A percentile compares a stretch with the other conserved stretches of the same genome.
phyloP scores from a whole-genome alignment of 2,329 filamentous ascomycete genomes.

The Pestalotiopsis sp. region DNA sequence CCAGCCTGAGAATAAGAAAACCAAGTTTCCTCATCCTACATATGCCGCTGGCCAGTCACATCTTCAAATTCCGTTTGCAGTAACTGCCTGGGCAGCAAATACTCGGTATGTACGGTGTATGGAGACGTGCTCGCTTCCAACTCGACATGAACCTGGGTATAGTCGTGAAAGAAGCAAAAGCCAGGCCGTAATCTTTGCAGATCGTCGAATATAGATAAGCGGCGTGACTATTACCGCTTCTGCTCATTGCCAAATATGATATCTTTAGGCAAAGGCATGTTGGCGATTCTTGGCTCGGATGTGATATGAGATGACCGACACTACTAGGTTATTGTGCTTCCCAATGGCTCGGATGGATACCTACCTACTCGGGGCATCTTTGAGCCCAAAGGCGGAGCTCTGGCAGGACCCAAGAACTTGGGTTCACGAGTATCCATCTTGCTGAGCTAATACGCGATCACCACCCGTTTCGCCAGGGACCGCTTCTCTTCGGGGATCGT shows the following conservation, averaged over 20 bases:
- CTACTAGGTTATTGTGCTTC: background rate
- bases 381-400: background rate
- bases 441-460: no score
- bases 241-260: background rate
- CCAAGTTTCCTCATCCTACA: no score
- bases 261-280: background rate
- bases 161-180: background rate
- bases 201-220: background rate
- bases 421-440: background rate
- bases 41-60: no score
- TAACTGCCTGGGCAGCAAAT: no score
- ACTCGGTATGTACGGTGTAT: no score
- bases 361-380: background rate
- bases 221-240: background rate
- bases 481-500: no score
- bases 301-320: background rate
- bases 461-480: no score
- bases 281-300: background rate
- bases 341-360: no score
- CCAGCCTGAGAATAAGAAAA: no score
- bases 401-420: background rate
- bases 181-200: background rate
- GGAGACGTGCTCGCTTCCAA: background rate
- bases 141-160: background rate
- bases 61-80: no score